Base-by-base conservation (phyloP, 768 basidiomycete genomes). In the Lactifluus piperatus region DNA sequence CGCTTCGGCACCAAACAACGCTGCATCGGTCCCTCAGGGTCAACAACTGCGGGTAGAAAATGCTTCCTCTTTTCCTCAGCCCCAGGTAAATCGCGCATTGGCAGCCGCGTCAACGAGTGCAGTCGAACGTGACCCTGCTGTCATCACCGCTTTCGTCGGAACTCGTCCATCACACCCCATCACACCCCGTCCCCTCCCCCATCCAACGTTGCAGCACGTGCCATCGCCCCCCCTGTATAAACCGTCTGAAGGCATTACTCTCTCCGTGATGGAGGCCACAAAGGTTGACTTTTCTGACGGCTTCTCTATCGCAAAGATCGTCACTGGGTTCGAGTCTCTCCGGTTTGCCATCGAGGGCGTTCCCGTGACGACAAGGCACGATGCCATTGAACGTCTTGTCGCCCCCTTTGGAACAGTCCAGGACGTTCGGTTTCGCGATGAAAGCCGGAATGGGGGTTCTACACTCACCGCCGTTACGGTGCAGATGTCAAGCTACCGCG, bases 301-400 rank as follows among this genome's bases (percentile, higher is more conserved):
- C 0, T 86, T 87, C 47, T 74, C 75, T 2, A 76, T 91, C 2
- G 68, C 73, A 26, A 75, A 80, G 0, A 67, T 90, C 6, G 69
- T 70, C 7, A 89, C 88, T 1, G 83, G 83, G 1, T 85, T 89
- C 43, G 88, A 92, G 65, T 83, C 84, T 0, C 79, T 77, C 6
- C 82, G 81, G 74, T 66, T 90, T 9, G 72, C 76, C 37, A 62
- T 91, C 2, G 73, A 74, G 5, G 79, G 83, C 24, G 66, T 91
- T 4, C 79, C 80, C 0, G 39, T 60, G 0, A 60, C 60, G 0
- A 72, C 77, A 14, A 69, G 71, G 2, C 62, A 71, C 0, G 65
- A 60, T 0, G 70, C 71, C 0, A 57, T 91, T 9, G 60, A 61
- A 3, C 41, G 65, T 2, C 52, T 82, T 0, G 71, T 86, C 18